Evolutionary conservation across 495 filamentous ascomycete genomes (phyloP), one percentile per base, ranked within the genome.

Genomic region (Tuber microsphaerosporum): DNA sequence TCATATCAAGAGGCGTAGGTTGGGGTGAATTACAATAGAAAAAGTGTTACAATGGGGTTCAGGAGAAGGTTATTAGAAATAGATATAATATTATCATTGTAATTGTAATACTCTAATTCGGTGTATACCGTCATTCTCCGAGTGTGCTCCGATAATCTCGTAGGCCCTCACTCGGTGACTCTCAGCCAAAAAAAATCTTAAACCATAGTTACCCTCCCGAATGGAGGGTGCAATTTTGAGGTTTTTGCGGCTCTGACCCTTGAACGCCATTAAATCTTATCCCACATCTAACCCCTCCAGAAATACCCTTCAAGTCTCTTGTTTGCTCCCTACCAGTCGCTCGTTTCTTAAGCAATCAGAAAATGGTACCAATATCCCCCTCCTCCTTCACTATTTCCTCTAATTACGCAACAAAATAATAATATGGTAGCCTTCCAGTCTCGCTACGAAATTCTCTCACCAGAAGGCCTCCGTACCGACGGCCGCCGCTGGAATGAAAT

Each of bases 401-500:
- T 31, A 41, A 26, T 48, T n/a, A 20, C 26, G 34, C 41, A 26
- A 46, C 43, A 69, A 22, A n/a, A 65, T 79, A 71, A 79, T 39
- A 10, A 69, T 17, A 72, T 10, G 39, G 7, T n/a, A 2, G 37
- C 37, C 51, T 39, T 37, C 31, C 61, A 83, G 81, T 83, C 81
- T 22, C 81, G 79, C 51, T 76, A 82, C 56, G 81, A 83, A 75
- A 74, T 83, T 17, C 81, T 83, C 70, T 83, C 81, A 7, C 81
- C 81, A 22, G 81, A 83, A 79, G 81, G 81, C 8, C 81, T 83
- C 34, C 81, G 81, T 22, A 76, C 82, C 42, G 81, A 83, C 74
- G 81, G 95, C 75, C 92, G 95, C 16, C 90, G 95, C 70, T 99
- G 96, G 96, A 99, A 99, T 85, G 95, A 99, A 84, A 90, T 98